phyloP scores from a whole-genome alignment of 2,329 filamentous ascomycete species.

The Cylindrodendrum hubeiense region DNA sequence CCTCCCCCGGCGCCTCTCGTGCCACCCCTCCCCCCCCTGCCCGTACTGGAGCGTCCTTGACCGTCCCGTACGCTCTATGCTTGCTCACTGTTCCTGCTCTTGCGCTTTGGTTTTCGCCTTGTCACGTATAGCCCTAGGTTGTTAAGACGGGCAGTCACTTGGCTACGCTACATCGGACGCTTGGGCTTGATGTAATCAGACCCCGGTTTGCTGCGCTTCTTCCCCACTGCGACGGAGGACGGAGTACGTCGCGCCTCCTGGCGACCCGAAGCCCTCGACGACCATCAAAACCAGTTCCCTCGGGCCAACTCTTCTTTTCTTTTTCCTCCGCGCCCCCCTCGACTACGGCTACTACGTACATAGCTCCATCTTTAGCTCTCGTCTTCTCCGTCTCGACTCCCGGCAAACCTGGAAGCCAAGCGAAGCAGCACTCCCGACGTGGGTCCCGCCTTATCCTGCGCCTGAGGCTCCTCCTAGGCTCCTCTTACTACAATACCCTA shows the following conservation, averaged over 20 bases:
- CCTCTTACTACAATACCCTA: conserved; percentile 26
- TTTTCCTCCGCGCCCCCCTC: conserved; percentile 40
- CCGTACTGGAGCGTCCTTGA: conserved; percentile 20
- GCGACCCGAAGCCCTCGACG: conserved; percentile 28
- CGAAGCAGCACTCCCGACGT: conserved; percentile 47
- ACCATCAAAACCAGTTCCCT: conserved; percentile 38
- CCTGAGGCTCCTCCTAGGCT: conserved; percentile 40
- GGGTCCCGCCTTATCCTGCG: conserved; percentile 44
- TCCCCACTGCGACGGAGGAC: conserved; percentile 36
- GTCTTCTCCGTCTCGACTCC: conserved; percentile 34
- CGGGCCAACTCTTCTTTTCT: conserved; percentile 39
- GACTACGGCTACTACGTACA: conserved; percentile 25
- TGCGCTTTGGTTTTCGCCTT: conserved; percentile 26
- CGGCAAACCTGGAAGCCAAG: conserved; percentile 30
- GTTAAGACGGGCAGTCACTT: conserved; percentile 32
- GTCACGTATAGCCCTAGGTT: conserved; percentile 41
- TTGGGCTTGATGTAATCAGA: conserved; percentile 40
- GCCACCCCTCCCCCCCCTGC: conserved; percentile 29
- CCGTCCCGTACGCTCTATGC: conserved; percentile 25
- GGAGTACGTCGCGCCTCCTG: conserved; percentile 38
- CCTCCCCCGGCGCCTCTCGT: conserved; percentile 20
- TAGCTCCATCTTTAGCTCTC: conserved; percentile 32
- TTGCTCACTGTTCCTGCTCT: conserved; percentile 9
- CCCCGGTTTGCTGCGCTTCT: conserved; percentile 40
- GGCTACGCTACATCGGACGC: conserved; percentile 24